phyloP scores from a whole-genome alignment of 1,139 yeast genomes.

The Meyerozyma sp. region DNA sequence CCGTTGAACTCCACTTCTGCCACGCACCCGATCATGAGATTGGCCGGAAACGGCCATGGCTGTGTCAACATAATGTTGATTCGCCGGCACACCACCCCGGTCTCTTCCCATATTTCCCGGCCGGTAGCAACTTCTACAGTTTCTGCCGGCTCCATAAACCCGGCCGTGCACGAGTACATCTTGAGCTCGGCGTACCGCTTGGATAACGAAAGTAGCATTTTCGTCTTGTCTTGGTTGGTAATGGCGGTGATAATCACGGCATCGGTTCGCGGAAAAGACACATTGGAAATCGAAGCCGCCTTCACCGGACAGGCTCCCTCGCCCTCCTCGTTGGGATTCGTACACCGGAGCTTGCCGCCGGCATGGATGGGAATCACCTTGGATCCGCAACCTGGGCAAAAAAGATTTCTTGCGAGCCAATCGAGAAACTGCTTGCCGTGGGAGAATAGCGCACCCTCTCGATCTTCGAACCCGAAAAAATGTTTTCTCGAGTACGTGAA shows the following conservation, averaged over 20 bases:
- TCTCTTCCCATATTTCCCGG: constrained; percentile 93
- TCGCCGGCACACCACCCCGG: constrained; percentile 67
- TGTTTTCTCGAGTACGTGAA: constrained; percentile 33
- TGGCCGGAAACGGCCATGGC: constrained; percentile 97
- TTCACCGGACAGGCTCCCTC: constrained; percentile 49
- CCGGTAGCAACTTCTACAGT: constrained; percentile 83
- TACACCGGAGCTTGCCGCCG: constrained; percentile 75
- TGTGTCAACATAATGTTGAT: constrained; percentile 67
- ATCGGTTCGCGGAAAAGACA: constrained; percentile 89
- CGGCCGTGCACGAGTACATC: constrained; percentile 85
- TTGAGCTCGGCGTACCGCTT: constrained; percentile 45
- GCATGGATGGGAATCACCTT: constrained; percentile 68
- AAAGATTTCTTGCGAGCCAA: constrained; percentile 72
- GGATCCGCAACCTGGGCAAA: constrained; percentile 87
- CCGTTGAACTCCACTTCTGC: constrained; percentile 68
- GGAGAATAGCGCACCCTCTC: constrained; percentile 64
- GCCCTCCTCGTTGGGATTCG: constrained; percentile 21
- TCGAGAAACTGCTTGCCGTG: constrained; percentile 84
- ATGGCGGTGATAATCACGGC: constrained; percentile 81
- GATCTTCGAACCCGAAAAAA: constrained; percentile 28
- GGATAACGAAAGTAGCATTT: constrained; percentile 67
- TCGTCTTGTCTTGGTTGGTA: constrained; percentile 53
- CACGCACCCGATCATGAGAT: constrained; percentile 88
- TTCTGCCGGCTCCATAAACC: constrained; percentile 94
- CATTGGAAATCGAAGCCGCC: constrained; percentile 49